Evolutionary conservation across 768 basidiomycete species (phyloP).

Genomic region (Dioszegia hungarica): DNA sequence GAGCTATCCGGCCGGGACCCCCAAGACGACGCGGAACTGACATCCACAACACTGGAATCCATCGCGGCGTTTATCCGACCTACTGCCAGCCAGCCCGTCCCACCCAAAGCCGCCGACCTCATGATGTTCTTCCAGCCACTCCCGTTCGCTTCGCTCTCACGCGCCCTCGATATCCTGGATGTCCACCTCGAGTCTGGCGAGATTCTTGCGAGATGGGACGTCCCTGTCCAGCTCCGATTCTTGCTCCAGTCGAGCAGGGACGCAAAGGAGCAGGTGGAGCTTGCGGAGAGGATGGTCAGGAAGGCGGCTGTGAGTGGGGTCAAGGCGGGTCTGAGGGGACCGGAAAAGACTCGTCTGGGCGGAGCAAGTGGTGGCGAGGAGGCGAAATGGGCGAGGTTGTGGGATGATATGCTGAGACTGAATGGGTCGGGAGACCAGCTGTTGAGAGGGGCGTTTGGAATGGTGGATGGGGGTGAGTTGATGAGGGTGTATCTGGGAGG

Average conservation of each 20-base stretch:
- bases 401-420: slow-evolving; percentile 86
- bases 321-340: slow-evolving; percentile 1
- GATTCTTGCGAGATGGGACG: slow-evolving; percentile 80
- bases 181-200: slow-evolving; percentile 92
- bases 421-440: slow-evolving; percentile 59
- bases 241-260: slow-evolving; percentile 73
- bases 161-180: slow-evolving; percentile 82
- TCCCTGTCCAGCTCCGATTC: slow-evolving; percentile 78
- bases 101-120: slow-evolving; percentile 63
- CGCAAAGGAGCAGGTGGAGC: slow-evolving; percentile 65
- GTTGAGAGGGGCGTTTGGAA: slow-evolving; percentile 72
- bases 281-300: slow-evolving; percentile 77
- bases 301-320: slow-evolving; percentile 6
- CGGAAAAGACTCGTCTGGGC: neutral
- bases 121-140: slow-evolving; percentile 77
- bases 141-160: slow-evolving; percentile 67
- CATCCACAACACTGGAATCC: slow-evolving; percentile 74
- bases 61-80: slow-evolving; percentile 75
- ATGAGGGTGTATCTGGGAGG: slow-evolving; percentile 80
- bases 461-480: slow-evolving; percentile 66
- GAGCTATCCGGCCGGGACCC: slow-evolving; percentile 52
- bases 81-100: slow-evolving; percentile 57
- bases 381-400: slow-evolving; percentile 79
- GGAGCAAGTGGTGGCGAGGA: slow-evolving; percentile 52
- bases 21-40: slow-evolving; percentile 65